phyloP scores from a whole-genome alignment of 1,284 basidiomycete genomes.

The Puccinia triticina region DNA sequence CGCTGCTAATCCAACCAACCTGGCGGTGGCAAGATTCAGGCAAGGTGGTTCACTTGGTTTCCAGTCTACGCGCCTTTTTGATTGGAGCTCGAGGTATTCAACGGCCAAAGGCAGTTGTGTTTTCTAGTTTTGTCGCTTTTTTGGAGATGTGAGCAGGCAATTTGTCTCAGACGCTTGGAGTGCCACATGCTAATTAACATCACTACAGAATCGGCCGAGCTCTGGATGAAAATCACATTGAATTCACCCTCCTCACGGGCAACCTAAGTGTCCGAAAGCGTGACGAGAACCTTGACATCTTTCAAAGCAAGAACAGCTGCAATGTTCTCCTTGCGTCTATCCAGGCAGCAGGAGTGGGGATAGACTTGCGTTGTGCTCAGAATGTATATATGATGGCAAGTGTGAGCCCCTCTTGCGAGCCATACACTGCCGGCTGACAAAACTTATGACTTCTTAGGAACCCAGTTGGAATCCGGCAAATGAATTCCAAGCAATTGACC shows the following conservation, averaged over 20 bases:
- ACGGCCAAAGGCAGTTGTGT: conserved; percentile 5
- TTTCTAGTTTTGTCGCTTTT: not conserved
- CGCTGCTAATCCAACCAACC: too few species aligned
- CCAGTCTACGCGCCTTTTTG: not conserved
- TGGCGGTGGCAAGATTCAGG: conserved; percentile 9
- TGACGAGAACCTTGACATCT: not conserved
- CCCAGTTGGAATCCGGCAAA: too few species aligned
- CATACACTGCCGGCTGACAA: too few species aligned
- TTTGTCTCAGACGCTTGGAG: too few species aligned
- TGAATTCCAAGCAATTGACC: too few species aligned
- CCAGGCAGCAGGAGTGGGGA: not conserved
- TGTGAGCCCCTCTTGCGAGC: too few species aligned
- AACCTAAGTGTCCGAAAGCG: not conserved
- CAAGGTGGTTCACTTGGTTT: not conserved
- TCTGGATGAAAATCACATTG: not conserved
- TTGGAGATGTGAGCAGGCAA: not conserved
- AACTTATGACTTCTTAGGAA: too few species aligned
- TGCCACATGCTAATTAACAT: too few species aligned
- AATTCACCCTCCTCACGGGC: not conserved
- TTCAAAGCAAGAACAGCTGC: not conserved
- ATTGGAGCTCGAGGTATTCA: not conserved
- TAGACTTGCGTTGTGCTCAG: not conserved
- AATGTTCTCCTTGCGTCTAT: not conserved
- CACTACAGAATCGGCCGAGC: not conserved
- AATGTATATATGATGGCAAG: not conserved